These are phyloP conservation scores for Pichia pseudocactophila DNA, from an alignment of 805 yeast genomes.

Conservation along the genomic window DNA sequence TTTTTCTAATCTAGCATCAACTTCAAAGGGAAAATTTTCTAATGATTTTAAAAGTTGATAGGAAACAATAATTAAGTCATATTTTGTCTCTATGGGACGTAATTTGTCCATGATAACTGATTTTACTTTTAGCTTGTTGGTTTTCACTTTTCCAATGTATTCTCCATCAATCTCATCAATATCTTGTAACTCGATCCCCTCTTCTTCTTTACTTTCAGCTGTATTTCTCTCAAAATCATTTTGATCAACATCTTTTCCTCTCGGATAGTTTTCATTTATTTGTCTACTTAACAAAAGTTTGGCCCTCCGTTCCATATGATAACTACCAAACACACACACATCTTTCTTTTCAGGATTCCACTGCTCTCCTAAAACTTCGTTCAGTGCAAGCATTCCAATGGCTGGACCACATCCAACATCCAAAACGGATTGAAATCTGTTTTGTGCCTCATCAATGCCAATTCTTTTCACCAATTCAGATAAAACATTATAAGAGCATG, in stretches of 20 bases:
- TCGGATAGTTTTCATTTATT: constrained; percentile 34
- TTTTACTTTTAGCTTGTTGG: constrained; percentile 42
- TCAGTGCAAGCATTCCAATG: constrained; percentile 80
- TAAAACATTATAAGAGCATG: constrained; percentile 56
- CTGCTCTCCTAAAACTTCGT: constrained; percentile 66
- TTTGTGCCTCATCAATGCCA: constrained; percentile 46
- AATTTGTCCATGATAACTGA: constrained; percentile 48
- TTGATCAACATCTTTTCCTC: constrained; percentile 13
- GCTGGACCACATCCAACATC: constrained; percentile 90
- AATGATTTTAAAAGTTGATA: constrained; percentile 63
- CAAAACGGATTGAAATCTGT: constrained; percentile 45
- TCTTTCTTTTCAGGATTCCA: constrained; percentile 59
- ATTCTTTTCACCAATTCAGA: constrained; percentile 53
- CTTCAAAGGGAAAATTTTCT: constrained; percentile 58
- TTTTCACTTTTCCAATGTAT: constrained; percentile 46
- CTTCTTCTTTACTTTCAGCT: constrained; percentile 14
- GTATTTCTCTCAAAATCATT: too few relatives aligned
- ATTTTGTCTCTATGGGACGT: constrained; percentile 42
- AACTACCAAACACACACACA: constrained; percentile 59
- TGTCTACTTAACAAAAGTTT: constrained; percentile 69
- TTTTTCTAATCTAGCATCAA: constrained; percentile 57
- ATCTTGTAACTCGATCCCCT: constrained; percentile 15
- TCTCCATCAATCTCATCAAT: constrained; percentile 20
- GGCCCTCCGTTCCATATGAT: constrained; percentile 73
- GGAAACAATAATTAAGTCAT: constrained; percentile 76